Evolutionary conservation across 192 early-diverging fungal genomes (phyloP).

Genomic region (Dissophora globulifera): DNA sequence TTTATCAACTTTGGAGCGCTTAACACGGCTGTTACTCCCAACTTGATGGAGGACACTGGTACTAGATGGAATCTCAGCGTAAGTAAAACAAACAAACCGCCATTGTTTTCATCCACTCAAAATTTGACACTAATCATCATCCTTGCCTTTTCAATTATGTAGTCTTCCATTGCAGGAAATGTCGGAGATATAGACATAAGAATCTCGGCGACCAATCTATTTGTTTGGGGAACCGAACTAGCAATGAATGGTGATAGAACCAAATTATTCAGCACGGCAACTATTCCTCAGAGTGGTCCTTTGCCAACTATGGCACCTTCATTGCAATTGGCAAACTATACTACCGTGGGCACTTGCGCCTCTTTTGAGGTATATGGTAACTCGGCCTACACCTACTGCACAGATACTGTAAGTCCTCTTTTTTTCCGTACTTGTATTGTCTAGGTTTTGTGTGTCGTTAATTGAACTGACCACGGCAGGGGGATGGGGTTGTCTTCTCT

Average conservation of each 20-base stretch:
- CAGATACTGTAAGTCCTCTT: neutral
- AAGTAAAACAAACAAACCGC: no score
- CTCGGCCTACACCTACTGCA: neutral
- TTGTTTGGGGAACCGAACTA: neutral
- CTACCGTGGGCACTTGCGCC: neutral
- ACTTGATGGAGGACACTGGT: conserved; percentile 13
- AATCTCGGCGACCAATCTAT: conserved; percentile 1
- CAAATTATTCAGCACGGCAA: neutral
- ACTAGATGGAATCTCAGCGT: neutral
- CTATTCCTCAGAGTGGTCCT: conserved; percentile 1
- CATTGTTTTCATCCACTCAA: no score
- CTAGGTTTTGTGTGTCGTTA: no score
- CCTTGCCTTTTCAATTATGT: no score
- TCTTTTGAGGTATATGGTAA: neutral
- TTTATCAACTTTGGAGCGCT: neutral
- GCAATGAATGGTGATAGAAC: neutral
- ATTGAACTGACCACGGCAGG: no score
- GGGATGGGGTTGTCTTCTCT: neutral
- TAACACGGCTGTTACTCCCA: conserved; percentile 9
- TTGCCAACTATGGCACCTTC: conserved; percentile 12
- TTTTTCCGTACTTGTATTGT: no score
- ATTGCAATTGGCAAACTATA: neutral
- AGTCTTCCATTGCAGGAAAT: conserved; percentile 3
- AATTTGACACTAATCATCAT: no score
- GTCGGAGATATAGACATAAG: neutral